Evolutionary conservation across 345 rosid genomes (phyloP).

Genomic region (Citrus sp.): DNA sequence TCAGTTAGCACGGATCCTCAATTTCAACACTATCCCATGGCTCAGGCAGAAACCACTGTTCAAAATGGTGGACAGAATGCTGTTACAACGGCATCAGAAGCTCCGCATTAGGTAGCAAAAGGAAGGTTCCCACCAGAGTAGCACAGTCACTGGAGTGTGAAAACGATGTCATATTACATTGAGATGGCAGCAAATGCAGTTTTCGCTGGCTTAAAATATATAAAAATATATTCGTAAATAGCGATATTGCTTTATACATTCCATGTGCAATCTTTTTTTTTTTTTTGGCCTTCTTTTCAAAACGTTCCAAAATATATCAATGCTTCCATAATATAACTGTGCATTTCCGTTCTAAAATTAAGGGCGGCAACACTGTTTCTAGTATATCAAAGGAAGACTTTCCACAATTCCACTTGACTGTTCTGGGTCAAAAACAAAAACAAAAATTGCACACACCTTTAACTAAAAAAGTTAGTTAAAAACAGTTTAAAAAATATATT

Average conservation of each 20-base stretch:
- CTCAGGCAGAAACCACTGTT: neutral
- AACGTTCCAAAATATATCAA: neutral
- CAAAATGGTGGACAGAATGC: neutral
- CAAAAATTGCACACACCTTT: too few species aligned
- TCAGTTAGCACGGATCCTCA: slow-evolving; percentile 6
- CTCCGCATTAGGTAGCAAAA: neutral
- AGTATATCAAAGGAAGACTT: neutral
- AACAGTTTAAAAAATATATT: too few species aligned
- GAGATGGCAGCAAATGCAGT: slow-evolving; percentile 3
- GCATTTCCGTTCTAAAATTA: neutral
- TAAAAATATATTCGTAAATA: neutral
- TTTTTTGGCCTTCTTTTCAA: too few species aligned
- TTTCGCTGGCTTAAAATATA: neutral
- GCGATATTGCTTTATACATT: neutral
- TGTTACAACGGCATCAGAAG: neutral
- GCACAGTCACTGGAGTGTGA: neutral
- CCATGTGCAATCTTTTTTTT: neutral
- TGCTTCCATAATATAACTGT: neutral
- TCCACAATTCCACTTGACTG: neutral
- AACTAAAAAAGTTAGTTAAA: too few species aligned
- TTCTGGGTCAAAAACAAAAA: neutral
- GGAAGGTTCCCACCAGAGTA: neutral
- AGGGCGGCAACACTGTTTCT: neutral
- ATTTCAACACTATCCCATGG: slow-evolving; percentile 2
- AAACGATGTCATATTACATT: neutral